Evolutionary conservation across 805 yeast species (phyloP).

Genomic region (Starmera amethionina): DNA sequence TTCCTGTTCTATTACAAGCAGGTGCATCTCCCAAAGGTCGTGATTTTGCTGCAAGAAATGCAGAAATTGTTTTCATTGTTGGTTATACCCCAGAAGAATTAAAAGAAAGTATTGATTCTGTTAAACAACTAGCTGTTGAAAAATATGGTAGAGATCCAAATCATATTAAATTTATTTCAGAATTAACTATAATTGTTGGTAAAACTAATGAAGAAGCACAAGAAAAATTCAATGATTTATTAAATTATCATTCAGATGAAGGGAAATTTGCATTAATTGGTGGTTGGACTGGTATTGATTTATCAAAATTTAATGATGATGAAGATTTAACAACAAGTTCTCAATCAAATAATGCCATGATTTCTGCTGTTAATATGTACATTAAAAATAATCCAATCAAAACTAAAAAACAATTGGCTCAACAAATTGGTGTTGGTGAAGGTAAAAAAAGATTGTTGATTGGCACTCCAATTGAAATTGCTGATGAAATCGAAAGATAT

Average conservation of each 20-base stretch:
- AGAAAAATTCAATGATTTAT: constrained; percentile 20
- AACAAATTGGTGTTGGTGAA: constrained; percentile 19
- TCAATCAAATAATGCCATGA: constrained; percentile 19
- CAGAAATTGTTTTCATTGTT: constrained; percentile 26
- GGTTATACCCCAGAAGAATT: constrained; percentile 22
- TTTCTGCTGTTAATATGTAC: constrained; percentile 20
- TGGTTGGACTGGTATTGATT: constrained; percentile 32
- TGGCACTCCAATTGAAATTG: constrained; percentile 28
- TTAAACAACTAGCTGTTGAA: constrained; percentile 20
- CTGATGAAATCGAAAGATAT: constrained; percentile 28
- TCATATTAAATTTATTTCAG: constrained; percentile 24
- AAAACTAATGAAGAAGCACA: constrained; percentile 27
- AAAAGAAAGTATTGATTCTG: constrained; percentile 10
- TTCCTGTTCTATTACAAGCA: constrained; percentile 29
- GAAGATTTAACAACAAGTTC: constrained; percentile 16
- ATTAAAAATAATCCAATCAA: constrained; percentile 11
- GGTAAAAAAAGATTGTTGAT: constrained; percentile 19
- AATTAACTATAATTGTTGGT: constrained; percentile 23
- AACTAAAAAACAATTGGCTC: constrained; percentile 14
- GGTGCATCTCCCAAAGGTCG: constrained; percentile 27
- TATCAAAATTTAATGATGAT: constrained; percentile 21
- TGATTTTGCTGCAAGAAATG: constrained; percentile 28
- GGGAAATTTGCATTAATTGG: constrained; percentile 31
- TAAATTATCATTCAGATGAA: constrained; percentile 22
- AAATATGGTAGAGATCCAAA: constrained; percentile 23